Percentiles rank a stretch among this genome's conserved stretches.
Evolutionary conservation across 2,329 filamentous ascomycete species (phyloP).

Genomic region (Hypoxylon sp.): DNA sequence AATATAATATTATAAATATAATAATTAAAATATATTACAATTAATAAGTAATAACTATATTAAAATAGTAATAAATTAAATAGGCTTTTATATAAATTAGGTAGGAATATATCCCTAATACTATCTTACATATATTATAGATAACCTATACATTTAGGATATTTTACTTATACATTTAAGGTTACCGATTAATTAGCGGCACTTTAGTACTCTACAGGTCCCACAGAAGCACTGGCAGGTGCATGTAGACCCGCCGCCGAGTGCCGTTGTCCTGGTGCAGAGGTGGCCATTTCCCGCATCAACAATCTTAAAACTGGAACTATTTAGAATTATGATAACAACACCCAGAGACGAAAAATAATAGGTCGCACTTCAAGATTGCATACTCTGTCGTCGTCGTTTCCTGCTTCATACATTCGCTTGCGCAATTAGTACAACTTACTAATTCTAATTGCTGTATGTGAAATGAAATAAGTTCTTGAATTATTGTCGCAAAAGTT

Average conservation of each 20-base stretch:
- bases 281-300: slow-evolving; percentile 41
- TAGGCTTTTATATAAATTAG: too few species aligned
- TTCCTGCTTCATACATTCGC: slow-evolving; percentile 4
- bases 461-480: slow-evolving; percentile 30
- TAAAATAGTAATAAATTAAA: too few species aligned
- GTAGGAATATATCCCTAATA: too few species aligned
- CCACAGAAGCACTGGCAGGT: slow-evolving; percentile 26
- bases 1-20: too few species aligned
- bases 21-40: too few species aligned
- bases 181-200: background rate
- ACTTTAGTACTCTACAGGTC: slow-evolving; percentile 24
- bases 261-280: slow-evolving; percentile 43
- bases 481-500: slow-evolving; percentile 32
- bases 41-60: too few species aligned
- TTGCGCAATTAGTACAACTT: slow-evolving; percentile 22
- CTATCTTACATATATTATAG: too few species aligned
- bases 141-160: too few species aligned
- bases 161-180: too few species aligned
- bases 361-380: background rate
- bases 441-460: background rate
- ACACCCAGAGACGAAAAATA: slow-evolving; percentile 17
- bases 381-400: background rate
- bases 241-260: slow-evolving; percentile 23
- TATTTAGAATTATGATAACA: slow-evolving; percentile 39
- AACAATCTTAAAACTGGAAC: slow-evolving; percentile 32